A percentile compares a stretch with the other conserved stretches of the same genome.
Evolutionary conservation across 768 basidiomycete genomes (phyloP).

Genomic region (Calocybe gangraenosa): DNA sequence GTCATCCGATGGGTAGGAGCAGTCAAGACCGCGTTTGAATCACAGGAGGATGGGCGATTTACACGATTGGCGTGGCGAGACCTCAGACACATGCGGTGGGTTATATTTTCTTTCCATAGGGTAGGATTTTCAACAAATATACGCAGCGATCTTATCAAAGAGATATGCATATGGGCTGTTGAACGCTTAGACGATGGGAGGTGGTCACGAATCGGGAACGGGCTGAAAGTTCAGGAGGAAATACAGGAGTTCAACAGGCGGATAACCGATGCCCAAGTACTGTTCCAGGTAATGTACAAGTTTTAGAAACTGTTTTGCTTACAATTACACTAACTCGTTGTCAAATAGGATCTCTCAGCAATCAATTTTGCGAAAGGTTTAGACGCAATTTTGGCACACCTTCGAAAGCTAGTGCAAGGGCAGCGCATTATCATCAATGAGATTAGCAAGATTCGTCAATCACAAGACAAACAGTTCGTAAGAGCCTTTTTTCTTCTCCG

Average conservation of each 20-base stretch:
- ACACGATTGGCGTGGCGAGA: conserved; percentile 10
- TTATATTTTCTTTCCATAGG: neutral
- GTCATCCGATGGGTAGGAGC: conserved; percentile 11
- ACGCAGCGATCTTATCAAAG: conserved; percentile 4
- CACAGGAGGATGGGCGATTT: conserved; percentile 3
- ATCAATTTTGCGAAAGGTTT: conserved; percentile 2
- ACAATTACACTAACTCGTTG: neutral
- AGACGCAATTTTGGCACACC: conserved; percentile 1
- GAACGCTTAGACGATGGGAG: conserved; percentile 1
- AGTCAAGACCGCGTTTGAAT: conserved; percentile 6
- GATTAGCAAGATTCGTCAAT: too few relatives aligned
- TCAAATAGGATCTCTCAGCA: conserved; percentile 3
- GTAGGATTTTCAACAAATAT: neutral
- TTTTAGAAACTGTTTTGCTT: neutral
- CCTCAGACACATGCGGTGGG: conserved; percentile 12
- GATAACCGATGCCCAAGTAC: conserved; percentile 1
- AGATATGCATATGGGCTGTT: conserved; percentile 8
- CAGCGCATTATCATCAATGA: too few relatives aligned
- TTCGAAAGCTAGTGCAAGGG: neutral
- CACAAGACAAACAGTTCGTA: neutral
- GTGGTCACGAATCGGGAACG: neutral
- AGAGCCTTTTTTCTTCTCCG: neutral
- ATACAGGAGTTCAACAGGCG: conserved; percentile 7
- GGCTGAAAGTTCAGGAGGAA: neutral
- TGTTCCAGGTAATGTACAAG: conserved; percentile 3